Base-by-base conservation (phyloP, 257 asterid genomes). In the Mitragyna speciosa region DNA sequence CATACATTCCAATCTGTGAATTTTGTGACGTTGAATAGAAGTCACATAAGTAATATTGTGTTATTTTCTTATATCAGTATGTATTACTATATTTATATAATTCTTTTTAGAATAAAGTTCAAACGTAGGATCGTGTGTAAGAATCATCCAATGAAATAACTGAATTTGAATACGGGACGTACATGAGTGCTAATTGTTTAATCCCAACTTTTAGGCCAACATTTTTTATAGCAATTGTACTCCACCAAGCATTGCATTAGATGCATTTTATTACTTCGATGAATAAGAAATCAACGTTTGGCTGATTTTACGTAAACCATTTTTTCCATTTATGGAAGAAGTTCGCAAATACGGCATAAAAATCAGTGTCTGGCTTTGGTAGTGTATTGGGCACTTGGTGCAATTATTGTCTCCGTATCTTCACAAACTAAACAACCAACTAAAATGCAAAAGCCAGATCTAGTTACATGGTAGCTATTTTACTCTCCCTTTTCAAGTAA, bases 341-440 rank as follows among this genome's bases (percentile, higher is more conserved):
- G 39, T 70, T 41, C n/a, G 33, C 52, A 14, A 74, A 15, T 39
- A 15, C 11, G 72, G 39, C 51, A 19, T 69, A 36, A 36, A 36
- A 4, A n/a, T n/a, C n/a, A 36, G 39, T 36, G 2, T 33, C 2
- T 63, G 43, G 54, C 24, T 47, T 16, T 45, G 31, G 16, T 73
- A 51, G 66, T 73, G 77, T 30, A 19, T 16, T 73, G 49, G 41
- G 66, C 77, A 73, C 77, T 73, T 73, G 4, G 65, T 48, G 12
- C 77, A 73, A 73, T 52, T 73, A 73, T 73, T 51, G 58, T 71
- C 17, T 2, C 59, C 24, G 56, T 49, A 49, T 49, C 56, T 49
- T 49, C 56, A 20, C 17, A 20, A 17, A 36, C n/a, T 2, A 68
- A 68, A 8, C 12, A 3, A 36, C 39, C 70, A 9, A 15, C 28